Base-by-base conservation (phyloP, 768 basidiomycete species). In the Panaeolus papilionaceus region DNA sequence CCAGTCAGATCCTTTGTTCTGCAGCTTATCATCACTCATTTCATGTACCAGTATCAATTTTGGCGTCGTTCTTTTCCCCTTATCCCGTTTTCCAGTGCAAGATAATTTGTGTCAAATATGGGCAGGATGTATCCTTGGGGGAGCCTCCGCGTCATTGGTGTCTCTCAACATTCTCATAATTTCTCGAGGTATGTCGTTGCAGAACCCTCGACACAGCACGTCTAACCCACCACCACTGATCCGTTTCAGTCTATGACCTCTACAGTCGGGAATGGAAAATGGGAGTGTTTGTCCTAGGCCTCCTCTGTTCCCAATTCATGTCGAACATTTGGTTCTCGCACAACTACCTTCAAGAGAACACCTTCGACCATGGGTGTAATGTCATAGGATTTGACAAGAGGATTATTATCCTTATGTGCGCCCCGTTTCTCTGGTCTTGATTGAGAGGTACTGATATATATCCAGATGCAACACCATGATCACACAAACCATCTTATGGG, bases 81-180 rank as follows among this genome's bases (percentile, higher is more conserved):
- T 58, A 58, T 58, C 54, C 12, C 54, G 54, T 58, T 58, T 58
- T 58, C 54, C 54, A 58, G 54, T 58, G 54, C 54, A 28, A 58
- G 54, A 37, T 9, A 33, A 16, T 51, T 12, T 38, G 4, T 42
- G 44, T 40, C 61, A 62, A 23, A 26, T 38, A 26, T 64, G 63
- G n/a, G 39, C 54, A 14, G 54, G 38, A 3, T 45, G 45, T 51
- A 9, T 42, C 2, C 18, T 26, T 23, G 38, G 44, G 33, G 28
- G 61, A 66, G 26, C 45, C 16, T 49, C 37, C 16, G 54, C n/a
- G 6, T 37, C 40, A 14, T 7, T 62, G 11, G 11, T 33, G 6
- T 26, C 54, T 6, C 33, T 58, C 14, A 58, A 58, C 54, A 7
- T 58, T 12, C 6, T 28, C 2, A 16, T 58, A 4, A 33, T 58